phyloP scores from a whole-genome alignment of 441 rosid genomes.

The Macaranga tanarius region DNA sequence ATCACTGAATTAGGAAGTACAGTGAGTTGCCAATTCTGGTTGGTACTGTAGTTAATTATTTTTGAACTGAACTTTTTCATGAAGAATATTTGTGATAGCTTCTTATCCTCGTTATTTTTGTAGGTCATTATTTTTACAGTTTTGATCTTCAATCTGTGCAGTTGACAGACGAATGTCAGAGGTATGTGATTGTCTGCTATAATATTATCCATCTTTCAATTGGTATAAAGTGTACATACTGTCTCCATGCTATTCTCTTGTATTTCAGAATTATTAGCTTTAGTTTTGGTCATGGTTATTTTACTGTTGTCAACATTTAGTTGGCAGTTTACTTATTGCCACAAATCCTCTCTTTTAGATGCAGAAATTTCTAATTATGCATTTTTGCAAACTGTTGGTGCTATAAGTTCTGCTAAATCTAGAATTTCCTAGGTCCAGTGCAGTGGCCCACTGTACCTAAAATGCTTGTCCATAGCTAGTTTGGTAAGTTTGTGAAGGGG shows the following conservation, averaged over 20 bases:
- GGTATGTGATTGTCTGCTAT: slow-evolving; percentile 9
- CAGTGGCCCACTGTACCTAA: not conserved
- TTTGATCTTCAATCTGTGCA: not conserved
- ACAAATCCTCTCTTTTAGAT: not conserved
- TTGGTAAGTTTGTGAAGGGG: not conserved
- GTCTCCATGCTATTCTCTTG: not conserved
- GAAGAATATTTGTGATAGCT: not conserved
- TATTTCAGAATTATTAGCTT: not conserved
- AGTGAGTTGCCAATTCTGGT: slow-evolving; percentile 30
- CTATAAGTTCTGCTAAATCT: not conserved
- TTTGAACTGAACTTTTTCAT: slow-evolving; percentile 15
- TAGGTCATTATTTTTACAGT: slow-evolving; percentile 17
- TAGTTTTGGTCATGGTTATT: not conserved
- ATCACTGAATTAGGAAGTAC: slow-evolving; percentile 69
- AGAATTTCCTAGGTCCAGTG: not conserved
- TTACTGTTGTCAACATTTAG: not conserved
- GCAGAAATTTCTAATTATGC: not conserved
- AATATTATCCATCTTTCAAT: not conserved
- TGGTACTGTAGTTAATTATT: slow-evolving; percentile 24
- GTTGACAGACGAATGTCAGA: not conserved
- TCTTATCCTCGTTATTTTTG: slow-evolving; percentile 12
- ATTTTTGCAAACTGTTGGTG: not conserved
- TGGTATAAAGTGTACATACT: not conserved
- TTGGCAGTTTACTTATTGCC: not conserved
- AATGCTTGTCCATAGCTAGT: not conserved